Evolutionary conservation across 2,329 filamentous ascomycete species (phyloP).

Genomic region (Colletotrichum sp.): DNA sequence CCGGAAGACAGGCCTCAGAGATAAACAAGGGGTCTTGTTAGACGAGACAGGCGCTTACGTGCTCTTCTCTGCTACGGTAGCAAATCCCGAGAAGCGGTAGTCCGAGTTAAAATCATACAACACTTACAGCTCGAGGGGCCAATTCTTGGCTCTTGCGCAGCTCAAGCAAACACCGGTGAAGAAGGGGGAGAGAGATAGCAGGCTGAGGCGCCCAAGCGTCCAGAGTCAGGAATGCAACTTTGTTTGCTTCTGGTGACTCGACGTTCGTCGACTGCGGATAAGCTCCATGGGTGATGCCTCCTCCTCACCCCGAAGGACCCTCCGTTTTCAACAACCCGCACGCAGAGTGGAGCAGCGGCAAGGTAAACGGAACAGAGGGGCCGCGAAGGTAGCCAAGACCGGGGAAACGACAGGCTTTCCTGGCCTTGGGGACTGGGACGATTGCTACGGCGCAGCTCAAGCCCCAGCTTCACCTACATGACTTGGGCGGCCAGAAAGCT

Average conservation of each 20-base stretch:
- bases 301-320: background rate
- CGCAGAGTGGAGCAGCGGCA: background rate
- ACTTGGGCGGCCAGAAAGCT: background rate
- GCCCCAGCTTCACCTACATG: background rate
- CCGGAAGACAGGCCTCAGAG: background rate
- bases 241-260: background rate
- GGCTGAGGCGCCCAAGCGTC: background rate
- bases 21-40: background rate
- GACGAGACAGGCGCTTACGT: background rate
- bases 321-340: background rate
- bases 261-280: background rate
- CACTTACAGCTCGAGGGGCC: background rate
- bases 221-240: background rate
- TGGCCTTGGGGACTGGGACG: background rate
- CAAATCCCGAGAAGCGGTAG: background rate
- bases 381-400: background rate
- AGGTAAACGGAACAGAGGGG: background rate
- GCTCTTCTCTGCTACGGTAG: background rate
- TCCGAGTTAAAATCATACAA: background rate
- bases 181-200: background rate
- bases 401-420: background rate
- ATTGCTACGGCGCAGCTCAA: background rate
- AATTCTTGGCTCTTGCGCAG: background rate
- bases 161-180: background rate
- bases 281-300: conserved; percentile 5